A percentile compares a stretch with the other conserved stretches of the same genome.
These are phyloP conservation scores for Pelargonium fulgidum DNA, from an alignment of 441 rosid genomes.

Conservation along the genomic window DNA sequence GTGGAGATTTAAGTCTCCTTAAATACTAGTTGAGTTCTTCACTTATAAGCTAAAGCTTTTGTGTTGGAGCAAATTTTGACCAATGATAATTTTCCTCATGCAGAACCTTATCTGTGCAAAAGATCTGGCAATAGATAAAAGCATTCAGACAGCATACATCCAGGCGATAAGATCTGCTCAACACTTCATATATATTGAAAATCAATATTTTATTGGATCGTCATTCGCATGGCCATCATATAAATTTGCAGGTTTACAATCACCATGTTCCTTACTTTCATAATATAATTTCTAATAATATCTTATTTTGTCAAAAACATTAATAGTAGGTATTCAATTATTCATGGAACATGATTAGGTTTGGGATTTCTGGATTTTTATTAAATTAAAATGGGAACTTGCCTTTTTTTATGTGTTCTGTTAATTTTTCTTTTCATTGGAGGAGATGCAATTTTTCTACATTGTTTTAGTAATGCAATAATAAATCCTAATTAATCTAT, in stretches of 20 bases:
- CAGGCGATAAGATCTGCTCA: conserved; percentile 78
- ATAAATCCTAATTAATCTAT: too few relatives aligned
- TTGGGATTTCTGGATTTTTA: too few relatives aligned
- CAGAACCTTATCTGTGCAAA: conserved; percentile 90
- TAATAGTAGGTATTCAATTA: neutral
- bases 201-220: neutral
- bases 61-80: too few relatives aligned
- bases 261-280: neutral
- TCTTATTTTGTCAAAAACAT: conserved; percentile 31
- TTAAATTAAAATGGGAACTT: neutral
- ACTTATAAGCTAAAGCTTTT: conserved; percentile 16
- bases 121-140: conserved; percentile 89
- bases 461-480: too few relatives aligned
- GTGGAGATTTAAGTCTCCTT: too few relatives aligned
- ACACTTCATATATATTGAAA: conserved; percentile 75
- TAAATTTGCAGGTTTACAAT: neutral
- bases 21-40: neutral
- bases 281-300: neutral
- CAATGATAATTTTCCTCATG: conserved; percentile 20
- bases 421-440: too few relatives aligned
- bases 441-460: neutral
- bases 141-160: conserved; percentile 97
- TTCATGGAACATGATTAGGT: too few relatives aligned
- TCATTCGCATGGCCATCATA: neutral
- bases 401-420: neutral